These are phyloP conservation scores for Pichia nakasei DNA, from an alignment of 805 yeast genomes.

Conservation along the genomic window DNA sequence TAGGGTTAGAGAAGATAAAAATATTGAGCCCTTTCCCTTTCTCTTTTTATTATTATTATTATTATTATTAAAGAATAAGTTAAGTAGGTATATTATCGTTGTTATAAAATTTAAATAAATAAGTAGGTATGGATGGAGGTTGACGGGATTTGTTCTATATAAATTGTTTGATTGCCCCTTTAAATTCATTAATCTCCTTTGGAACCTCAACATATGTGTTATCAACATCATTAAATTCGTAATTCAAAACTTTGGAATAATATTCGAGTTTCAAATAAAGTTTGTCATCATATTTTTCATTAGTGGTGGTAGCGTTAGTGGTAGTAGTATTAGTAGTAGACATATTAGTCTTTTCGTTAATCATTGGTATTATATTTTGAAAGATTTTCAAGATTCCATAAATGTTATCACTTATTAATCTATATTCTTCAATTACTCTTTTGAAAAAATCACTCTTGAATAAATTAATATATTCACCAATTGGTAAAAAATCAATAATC, in stretches of 20 bases:
- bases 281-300: no score
- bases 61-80: no score
- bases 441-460: constrained; percentile 22
- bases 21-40: background rate
- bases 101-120: no score
- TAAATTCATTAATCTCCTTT: constrained; percentile 22
- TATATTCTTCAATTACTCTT: constrained; percentile 25
- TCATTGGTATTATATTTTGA: constrained; percentile 1
- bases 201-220: constrained; percentile 29
- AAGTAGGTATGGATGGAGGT: background rate
- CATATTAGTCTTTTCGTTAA: no score
- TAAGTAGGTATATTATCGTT: background rate
- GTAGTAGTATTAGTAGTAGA: no score
- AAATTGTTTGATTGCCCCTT: constrained; percentile 6
- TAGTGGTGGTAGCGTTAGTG: no score
- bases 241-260: constrained; percentile 22
- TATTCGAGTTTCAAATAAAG: constrained; percentile 15
- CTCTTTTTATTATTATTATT: no score
- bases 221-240: constrained; percentile 28
- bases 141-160: background rate
- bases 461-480: constrained; percentile 13
- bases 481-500: constrained; percentile 22
- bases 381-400: constrained; percentile 28
- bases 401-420: constrained; percentile 26
- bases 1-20: no score